These are phyloP conservation scores for Phytophthora lateralis DNA, from an alignment of 352 stramenopile genomes.

Conservation along the genomic window DNA sequence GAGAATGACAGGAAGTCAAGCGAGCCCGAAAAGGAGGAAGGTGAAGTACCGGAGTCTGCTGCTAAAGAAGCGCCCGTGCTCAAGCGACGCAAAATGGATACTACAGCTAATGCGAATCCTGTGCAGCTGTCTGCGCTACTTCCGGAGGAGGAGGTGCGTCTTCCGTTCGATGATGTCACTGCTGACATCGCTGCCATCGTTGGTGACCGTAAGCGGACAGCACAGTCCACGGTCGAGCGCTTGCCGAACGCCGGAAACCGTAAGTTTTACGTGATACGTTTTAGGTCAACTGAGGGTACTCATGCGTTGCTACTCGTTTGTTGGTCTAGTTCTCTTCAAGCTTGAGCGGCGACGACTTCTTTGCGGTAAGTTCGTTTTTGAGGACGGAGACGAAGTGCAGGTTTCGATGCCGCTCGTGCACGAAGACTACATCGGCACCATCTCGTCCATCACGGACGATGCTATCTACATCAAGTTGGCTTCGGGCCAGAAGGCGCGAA, in stretches of 20 bases:
- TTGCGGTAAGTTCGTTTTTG: conserved; percentile 77
- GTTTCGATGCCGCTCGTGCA: conserved; percentile 65
- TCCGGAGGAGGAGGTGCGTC: conserved; percentile 47
- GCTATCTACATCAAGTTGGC: conserved; percentile 74
- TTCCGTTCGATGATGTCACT: conserved; percentile 62
- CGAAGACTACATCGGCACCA: conserved; percentile 78
- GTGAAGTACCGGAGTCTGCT: conserved; percentile 30
- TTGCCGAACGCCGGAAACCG: conserved; percentile 37
- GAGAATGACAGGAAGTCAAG: conserved; percentile 9
- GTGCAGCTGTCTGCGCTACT: conserved; percentile 38
- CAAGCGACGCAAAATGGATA: conserved; percentile 62
- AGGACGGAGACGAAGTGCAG: conserved; percentile 82
- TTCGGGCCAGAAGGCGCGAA: conserved; percentile 67
- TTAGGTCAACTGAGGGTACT: conserved; percentile 5
- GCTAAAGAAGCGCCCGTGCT: conserved; percentile 13
- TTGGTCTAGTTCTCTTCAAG: conserved; percentile 48
- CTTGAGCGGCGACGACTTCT: conserved; percentile 59
- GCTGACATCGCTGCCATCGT: conserved; percentile 66
- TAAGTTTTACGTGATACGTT: conserved; percentile 22
- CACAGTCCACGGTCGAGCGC: conserved; percentile 27
- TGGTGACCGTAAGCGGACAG: conserved; percentile 36
- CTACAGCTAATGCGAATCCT: conserved; percentile 9
- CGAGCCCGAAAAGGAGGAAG: conserved; percentile 30
- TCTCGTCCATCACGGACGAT: conserved; percentile 74
- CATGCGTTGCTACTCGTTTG: conserved; percentile 2